A percentile compares a stretch with the other conserved stretches of the same genome.
phyloP scores from a whole-genome alignment of 2,329 filamentous ascomycete genomes.

The Dactylellina cionopaga region DNA sequence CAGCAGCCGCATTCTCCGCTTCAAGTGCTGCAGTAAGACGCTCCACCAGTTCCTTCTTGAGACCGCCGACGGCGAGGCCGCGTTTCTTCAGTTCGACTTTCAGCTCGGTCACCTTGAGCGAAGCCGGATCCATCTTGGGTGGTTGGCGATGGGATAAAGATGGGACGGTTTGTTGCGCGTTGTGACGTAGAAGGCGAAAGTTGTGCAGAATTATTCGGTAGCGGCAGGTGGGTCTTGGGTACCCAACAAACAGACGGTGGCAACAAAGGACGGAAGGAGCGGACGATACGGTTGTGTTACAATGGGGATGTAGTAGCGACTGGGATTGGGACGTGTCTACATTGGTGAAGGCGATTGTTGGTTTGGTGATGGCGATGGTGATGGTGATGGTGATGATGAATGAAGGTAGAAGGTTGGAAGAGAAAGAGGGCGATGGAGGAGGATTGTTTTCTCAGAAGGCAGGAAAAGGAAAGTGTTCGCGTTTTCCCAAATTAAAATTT shows the following conservation, averaged over 20 bases:
- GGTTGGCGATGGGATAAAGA: not conserved
- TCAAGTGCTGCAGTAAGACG: conserved; percentile 65
- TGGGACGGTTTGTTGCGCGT: conserved; percentile 20
- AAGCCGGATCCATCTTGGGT: conserved; percentile 53
- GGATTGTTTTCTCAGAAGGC: conserved; percentile 8
- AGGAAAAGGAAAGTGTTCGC: conserved; percentile 31
- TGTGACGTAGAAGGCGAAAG: conserved; percentile 27
- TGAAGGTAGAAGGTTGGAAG: not conserved
- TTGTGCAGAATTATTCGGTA: conserved; percentile 4
- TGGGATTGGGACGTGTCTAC: not conserved
- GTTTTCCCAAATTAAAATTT: conserved; percentile 15
- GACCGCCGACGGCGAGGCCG: conserved; percentile 74
- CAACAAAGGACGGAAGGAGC: not conserved
- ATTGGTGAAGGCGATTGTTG: not conserved
- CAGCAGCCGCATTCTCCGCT: conserved; percentile 60
- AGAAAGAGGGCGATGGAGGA: not conserved
- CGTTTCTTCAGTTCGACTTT: conserved; percentile 78
- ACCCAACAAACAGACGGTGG: not conserved
- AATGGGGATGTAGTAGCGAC: not conserved
- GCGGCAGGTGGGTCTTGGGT: conserved; percentile 1
- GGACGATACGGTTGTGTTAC: not conserved
- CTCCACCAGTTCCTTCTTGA: conserved; percentile 77
- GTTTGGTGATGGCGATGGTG: not conserved
- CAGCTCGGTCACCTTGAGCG: conserved; percentile 77
- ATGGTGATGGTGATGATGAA: not conserved